phyloP scores from a whole-genome alignment of 257 asterid species.

The Fraxinus quadrangulata region DNA sequence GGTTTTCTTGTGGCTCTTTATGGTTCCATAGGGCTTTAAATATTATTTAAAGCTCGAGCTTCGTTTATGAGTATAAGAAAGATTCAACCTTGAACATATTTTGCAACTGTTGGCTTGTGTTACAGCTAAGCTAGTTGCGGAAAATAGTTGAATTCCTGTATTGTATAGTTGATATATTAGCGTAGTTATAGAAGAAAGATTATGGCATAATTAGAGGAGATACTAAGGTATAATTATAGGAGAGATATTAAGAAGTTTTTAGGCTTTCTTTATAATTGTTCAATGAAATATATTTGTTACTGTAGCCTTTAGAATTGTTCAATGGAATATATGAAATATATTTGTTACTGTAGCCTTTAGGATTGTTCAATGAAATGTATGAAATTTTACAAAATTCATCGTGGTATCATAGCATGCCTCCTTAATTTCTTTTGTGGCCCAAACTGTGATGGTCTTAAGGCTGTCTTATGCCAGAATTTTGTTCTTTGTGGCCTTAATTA shows the following conservation, averaged over 20 bases:
- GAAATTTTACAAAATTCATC: neutral
- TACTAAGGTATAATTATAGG: neutral
- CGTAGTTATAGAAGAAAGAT: neutral
- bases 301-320: neutral
- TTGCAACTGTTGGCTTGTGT: neutral
- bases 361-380: neutral
- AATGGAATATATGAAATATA: no score
- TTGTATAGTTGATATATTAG: neutral
- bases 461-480: neutral
- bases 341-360: neutral
- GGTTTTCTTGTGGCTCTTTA: neutral
- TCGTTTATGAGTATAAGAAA: neutral
- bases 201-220: neutral
- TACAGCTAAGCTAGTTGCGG: neutral
- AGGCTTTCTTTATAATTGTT: neutral
- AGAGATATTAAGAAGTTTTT: neutral
- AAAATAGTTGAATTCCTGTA: neutral
- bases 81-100: neutral
- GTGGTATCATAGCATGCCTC: neutral
- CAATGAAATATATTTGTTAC: neutral
- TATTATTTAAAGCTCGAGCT: neutral
- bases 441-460: neutral
- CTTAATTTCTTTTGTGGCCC: neutral
- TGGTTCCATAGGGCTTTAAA: neutral
- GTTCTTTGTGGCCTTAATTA: neutral